Evolutionary conservation across 1,284 basidiomycete genomes (phyloP).

Genomic region (Nidula niveotomentosa): DNA sequence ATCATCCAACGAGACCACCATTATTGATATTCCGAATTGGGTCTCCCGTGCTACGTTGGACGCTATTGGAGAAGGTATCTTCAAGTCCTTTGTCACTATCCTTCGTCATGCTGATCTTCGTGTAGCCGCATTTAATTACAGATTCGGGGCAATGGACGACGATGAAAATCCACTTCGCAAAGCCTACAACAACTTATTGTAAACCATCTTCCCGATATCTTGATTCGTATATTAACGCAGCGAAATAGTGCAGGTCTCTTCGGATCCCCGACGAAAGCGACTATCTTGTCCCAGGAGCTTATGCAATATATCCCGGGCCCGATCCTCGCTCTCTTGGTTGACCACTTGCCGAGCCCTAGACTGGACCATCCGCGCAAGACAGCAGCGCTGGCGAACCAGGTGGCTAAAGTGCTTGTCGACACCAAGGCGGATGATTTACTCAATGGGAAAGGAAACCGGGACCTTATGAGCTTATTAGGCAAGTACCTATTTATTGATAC

Average conservation of each 20-base stretch:
- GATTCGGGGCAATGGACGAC: slow-evolving; percentile 3
- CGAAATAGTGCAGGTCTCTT: slow-evolving; percentile 33
- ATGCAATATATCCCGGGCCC: too few relatives aligned
- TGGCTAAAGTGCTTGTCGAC: slow-evolving; percentile 36
- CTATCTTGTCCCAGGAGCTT: too few relatives aligned
- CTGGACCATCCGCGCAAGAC: too few relatives aligned
- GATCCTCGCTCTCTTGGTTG: too few relatives aligned
- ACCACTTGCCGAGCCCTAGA: too few relatives aligned
- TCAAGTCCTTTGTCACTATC: not conserved
- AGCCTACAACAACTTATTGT: slow-evolving; percentile 1
- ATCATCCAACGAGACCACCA: too few relatives aligned
- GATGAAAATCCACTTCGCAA: slow-evolving; percentile 2
- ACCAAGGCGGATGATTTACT: slow-evolving; percentile 38
- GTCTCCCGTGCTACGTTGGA: slow-evolving; percentile 7
- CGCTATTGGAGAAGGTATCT: slow-evolving; percentile 9
- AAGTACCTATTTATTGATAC: slow-evolving; percentile 4
- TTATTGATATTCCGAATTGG: slow-evolving; percentile 5
- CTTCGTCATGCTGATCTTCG: not conserved
- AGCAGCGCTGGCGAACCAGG: slow-evolving; percentile 17
- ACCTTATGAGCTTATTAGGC: slow-evolving; percentile 41
- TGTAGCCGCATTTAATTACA: slow-evolving; percentile 4
- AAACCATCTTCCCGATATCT: not conserved
- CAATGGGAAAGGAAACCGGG: slow-evolving; percentile 38
- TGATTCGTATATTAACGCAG: not conserved
- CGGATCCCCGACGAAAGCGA: slow-evolving; percentile 24